Evolutionary conservation across 2,329 filamentous ascomycete genomes (phyloP).

Genomic region (Claviceps purpurea): DNA sequence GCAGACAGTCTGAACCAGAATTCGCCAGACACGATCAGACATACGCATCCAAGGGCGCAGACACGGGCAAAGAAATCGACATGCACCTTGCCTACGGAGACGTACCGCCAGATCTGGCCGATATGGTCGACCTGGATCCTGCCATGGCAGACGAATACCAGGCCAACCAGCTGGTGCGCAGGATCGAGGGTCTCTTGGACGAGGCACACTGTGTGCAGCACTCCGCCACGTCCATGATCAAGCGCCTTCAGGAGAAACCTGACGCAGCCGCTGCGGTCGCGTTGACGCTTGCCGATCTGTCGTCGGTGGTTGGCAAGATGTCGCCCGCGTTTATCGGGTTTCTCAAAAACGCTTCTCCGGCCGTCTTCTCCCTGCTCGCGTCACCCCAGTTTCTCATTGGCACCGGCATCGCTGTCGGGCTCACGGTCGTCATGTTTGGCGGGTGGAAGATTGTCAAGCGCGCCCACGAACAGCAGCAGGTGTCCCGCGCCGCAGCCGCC

Average conservation of each 20-base stretch:
- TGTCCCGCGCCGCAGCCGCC: constrained; percentile 17
- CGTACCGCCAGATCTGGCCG: constrained; percentile 53
- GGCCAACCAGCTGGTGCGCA: constrained; percentile 48
- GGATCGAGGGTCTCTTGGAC: constrained; percentile 64
- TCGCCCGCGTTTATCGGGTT: constrained; percentile 64
- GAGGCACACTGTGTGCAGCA: constrained; percentile 85
- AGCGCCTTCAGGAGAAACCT: constrained; percentile 55
- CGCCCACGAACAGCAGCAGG: constrained; percentile 39
- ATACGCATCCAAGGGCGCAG: constrained; percentile 5
- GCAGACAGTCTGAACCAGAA: constrained; percentile 25
- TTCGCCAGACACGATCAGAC: constrained; percentile 13
- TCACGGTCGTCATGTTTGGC: constrained; percentile 92
- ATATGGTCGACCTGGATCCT: constrained; percentile 33
- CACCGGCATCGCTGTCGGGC: constrained; percentile 73
- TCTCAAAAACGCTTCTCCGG: constrained; percentile 70
- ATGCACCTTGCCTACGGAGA: constrained; percentile 89
- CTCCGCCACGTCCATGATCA: constrained; percentile 69
- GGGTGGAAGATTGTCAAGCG: constrained; percentile 96
- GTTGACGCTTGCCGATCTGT: constrained; percentile 82
- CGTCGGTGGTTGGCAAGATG: constrained; percentile 68
- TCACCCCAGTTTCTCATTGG: constrained; percentile 93
- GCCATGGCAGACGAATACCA: constrained; percentile 35
- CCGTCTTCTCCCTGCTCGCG: constrained; percentile 72
- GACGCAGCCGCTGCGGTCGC: constrained; percentile 91
- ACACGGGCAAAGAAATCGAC: constrained; percentile 47